Evolutionary conservation across 2,329 filamentous ascomycete genomes (phyloP), one percentile per base, ranked within the genome.

Genomic region (Paramyrothecium roridum): DNA sequence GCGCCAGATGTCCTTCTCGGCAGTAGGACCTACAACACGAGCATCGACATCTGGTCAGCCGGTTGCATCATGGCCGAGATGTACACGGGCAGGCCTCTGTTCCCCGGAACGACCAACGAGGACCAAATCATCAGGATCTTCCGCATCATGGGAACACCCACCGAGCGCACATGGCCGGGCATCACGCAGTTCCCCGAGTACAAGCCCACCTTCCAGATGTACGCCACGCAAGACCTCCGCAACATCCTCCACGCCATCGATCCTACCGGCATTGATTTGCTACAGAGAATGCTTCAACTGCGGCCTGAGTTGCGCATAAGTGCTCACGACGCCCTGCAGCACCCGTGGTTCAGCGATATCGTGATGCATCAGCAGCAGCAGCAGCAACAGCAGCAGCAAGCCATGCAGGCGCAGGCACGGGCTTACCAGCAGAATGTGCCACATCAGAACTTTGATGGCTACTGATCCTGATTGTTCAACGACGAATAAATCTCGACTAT

Each of bases 11-110:
- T 99, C 49, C 83, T 99, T 52, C 83, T 99, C 48, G 95, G 95
- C 52, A 95, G 90, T 66, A 82, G 95, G 61, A 98, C 95, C 21
- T 99, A 99, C 78, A 99, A 96, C 76, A 99, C 95, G n/a, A 96
- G 91, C 75, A 98, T 99, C 72, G 95, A 99, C 68, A 98, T 99
- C 70, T 99, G 95, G 95, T 96, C 91, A 8, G 95, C 95, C 8
- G 95, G 95, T 55, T 99, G 95, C 73, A 99, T 99, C 79, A 98
- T 99, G 95, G 95, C 95, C 11, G 95, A 99, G 76, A 97, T 99
- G 92, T 98, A 96, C 73, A 97, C 93, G 0, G 95, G 95, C 3
- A 85, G 95, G 19, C 95, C 95, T 0, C 82, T 99, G 8, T 99
- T 99, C 77, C 95, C 95, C 0, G 95, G 95, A 56, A 99, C 95